Evolutionary conservation across 495 filamentous ascomycete genomes (phyloP).

Genomic region (Paragyromitra xinjiangensis): DNA sequence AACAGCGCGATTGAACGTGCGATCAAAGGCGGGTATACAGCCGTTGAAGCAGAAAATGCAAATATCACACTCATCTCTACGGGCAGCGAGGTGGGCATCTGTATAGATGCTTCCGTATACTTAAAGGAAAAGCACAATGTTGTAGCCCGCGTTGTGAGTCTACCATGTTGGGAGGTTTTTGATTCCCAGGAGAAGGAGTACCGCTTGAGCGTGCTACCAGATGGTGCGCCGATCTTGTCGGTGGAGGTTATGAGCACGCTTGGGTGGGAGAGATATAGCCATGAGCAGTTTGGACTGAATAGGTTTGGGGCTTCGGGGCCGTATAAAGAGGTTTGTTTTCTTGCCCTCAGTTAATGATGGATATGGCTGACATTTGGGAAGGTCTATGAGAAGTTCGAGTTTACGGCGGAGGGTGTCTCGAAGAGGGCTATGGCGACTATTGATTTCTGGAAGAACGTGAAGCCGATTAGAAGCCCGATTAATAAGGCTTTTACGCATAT

Average conservation of each 20-base stretch:
- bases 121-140: constrained; percentile 88
- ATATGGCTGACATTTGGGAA: constrained; percentile 4
- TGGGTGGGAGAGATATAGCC: constrained; percentile 80
- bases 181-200: constrained; percentile 93
- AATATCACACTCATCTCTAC: constrained; percentile 90
- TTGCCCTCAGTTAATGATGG: background rate
- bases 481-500: constrained; percentile 90
- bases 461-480: constrained; percentile 87
- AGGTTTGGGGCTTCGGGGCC: constrained; percentile 94
- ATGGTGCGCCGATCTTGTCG: constrained; percentile 89
- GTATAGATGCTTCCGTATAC: constrained; percentile 85
- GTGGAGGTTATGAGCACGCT: constrained; percentile 92
- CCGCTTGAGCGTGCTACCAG: constrained; percentile 85
- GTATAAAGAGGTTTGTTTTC: constrained; percentile 74
- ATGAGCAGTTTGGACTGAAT: constrained; percentile 99
- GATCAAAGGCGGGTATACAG: constrained; percentile 92
- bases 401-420: constrained; percentile 93
- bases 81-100: constrained; percentile 93
- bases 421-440: constrained; percentile 91
- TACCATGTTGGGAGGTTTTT: constrained; percentile 98
- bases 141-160: constrained; percentile 88
- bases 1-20: constrained; percentile 83
- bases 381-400: constrained; percentile 99
- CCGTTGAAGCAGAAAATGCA: constrained; percentile 81
- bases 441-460: constrained; percentile 94